Evolutionary conservation across 129 eudicot genomes (phyloP).

Genomic region (Flaveria trinervia): DNA sequence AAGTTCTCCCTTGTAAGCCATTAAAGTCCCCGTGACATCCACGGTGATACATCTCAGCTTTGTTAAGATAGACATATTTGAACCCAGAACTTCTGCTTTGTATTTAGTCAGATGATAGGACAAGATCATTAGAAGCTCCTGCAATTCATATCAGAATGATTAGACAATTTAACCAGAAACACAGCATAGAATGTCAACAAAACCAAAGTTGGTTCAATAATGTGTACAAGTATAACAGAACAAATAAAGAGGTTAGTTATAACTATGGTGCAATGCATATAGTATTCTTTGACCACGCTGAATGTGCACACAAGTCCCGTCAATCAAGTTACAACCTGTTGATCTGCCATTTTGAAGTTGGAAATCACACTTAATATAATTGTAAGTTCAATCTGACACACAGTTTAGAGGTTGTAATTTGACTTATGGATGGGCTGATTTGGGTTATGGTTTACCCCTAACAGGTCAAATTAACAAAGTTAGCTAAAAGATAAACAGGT

Average conservation of each 20-base stretch:
- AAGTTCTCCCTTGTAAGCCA: conserved; percentile 96
- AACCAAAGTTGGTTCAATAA: not conserved
- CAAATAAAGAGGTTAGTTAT: not conserved
- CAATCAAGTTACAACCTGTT: not conserved
- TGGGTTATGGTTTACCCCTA: not conserved
- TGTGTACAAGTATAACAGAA: not conserved
- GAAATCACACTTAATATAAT: not conserved
- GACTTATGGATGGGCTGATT: not conserved
- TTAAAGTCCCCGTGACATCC: conserved; percentile 95
- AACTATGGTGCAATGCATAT: not conserved
- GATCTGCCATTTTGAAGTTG: not conserved
- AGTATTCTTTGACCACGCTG: not conserved
- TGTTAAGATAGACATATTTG: conserved; percentile 59
- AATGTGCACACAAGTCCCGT: not conserved
- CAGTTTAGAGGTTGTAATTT: not conserved
- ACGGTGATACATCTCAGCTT: conserved; percentile 78
- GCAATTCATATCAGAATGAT: conserved; percentile 17
- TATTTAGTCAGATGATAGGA: not conserved
- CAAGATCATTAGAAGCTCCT: conserved; percentile 31
- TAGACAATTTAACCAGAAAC: not conserved
- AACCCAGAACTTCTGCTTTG: not conserved
- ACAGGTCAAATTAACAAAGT: not conserved
- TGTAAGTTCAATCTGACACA: not conserved
- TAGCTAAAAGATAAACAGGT: not conserved
- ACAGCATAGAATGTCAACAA: not conserved